These are phyloP conservation scores for Thinopyrum obtusiflorum DNA, from an alignment of 202 grass and related monocot species.

Conservation along the genomic window DNA sequence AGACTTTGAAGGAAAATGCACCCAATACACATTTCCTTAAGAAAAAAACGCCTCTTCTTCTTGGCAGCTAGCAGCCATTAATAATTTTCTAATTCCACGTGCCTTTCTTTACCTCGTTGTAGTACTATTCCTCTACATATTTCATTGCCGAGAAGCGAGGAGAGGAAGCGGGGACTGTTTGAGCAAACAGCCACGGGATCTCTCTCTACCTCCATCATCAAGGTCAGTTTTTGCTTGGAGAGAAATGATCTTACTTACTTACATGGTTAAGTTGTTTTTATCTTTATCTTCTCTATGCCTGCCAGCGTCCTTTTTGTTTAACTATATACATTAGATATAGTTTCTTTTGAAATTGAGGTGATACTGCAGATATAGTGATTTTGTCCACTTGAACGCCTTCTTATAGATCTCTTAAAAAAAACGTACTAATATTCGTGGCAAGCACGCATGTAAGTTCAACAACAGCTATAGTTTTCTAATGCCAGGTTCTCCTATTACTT, in stretches of 20 bases:
- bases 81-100: not conserved
- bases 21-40: not conserved
- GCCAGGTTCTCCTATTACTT: not conserved
- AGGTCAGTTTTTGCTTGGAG: not conserved
- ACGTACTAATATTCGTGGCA: too few species aligned
- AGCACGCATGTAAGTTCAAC: too few species aligned
- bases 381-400: too few species aligned
- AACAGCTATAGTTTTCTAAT: not conserved
- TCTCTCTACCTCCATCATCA: not conserved
- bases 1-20: not conserved
- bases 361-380: too few species aligned
- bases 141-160: not conserved
- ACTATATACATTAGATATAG: not conserved
- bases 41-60: not conserved
- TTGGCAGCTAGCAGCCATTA: not conserved
- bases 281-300: not conserved
- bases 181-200: not conserved
- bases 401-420: too few species aligned
- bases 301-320: not conserved
- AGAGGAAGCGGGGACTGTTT: not conserved
- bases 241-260: not conserved
- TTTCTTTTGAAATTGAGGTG: too few species aligned
- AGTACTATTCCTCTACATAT: not conserved
- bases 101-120: not conserved
- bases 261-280: not conserved